Evolutionary conservation across 192 early-diverging fungal species (phyloP).

Genomic region (Oehlia diaphana): DNA sequence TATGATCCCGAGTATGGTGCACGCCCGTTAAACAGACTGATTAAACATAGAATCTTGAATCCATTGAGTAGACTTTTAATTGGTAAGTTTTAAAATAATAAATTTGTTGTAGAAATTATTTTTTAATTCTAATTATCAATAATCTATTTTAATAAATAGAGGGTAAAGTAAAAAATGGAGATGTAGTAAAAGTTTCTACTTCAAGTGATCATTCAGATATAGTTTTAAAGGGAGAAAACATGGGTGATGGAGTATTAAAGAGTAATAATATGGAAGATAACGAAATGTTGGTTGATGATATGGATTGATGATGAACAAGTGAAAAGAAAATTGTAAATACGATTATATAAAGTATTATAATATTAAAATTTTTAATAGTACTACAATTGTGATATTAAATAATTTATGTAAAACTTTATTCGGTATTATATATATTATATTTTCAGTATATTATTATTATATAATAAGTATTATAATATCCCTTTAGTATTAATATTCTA

Average conservation of each 20-base stretch:
- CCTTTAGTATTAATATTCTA: too few relatives aligned
- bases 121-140: neutral
- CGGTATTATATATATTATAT: too few relatives aligned
- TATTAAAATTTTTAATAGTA: too few relatives aligned
- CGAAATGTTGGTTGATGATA: constrained; percentile 21
- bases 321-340: neutral
- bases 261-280: neutral
- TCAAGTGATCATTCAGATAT: constrained; percentile 1
- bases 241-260: neutral
- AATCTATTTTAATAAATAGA: constrained; percentile 12
- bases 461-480: too few relatives aligned
- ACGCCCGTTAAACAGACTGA: constrained; percentile 84
- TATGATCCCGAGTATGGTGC: constrained; percentile 97
- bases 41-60: constrained; percentile 70
- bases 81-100: constrained; percentile 1
- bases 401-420: too few relatives aligned
- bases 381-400: too few relatives aligned
- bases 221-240: neutral
- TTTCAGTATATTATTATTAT: too few relatives aligned
- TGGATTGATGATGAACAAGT: neutral
- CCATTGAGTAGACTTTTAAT: constrained; percentile 38
- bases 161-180: constrained; percentile 23
- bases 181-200: neutral
- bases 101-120: neutral
- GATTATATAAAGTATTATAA: too few relatives aligned